These are phyloP conservation scores for Mucor irregularis DNA, from an alignment of 371 early-diverging fungal genomes.

Conservation along the genomic window DNA sequence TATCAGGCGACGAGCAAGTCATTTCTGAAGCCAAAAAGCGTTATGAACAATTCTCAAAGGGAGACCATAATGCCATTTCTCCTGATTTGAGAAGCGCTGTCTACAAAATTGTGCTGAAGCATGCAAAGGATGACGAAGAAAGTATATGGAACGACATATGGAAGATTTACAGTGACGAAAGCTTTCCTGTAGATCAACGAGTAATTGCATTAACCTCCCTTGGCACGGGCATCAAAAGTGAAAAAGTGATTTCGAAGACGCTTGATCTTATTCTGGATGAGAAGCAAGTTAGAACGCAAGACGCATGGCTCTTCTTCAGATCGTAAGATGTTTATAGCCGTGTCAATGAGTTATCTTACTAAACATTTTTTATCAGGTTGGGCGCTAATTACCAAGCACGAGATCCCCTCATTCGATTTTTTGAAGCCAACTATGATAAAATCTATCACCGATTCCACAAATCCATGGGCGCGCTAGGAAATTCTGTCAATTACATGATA, in stretches of 20 bases:
- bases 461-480: slow-evolving; percentile 72
- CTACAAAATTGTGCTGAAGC: slow-evolving; percentile 63
- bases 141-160: slow-evolving; percentile 60
- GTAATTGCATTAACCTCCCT: slow-evolving; percentile 67
- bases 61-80: slow-evolving; percentile 47
- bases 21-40: slow-evolving; percentile 12
- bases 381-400: slow-evolving; percentile 59
- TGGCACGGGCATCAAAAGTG: slow-evolving; percentile 62
- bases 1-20: slow-evolving; percentile 24
- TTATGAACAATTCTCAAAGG: slow-evolving; percentile 1
- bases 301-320: slow-evolving; percentile 64
- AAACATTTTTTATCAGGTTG: slow-evolving; percentile 21
- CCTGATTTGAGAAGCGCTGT: slow-evolving; percentile 75
- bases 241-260: slow-evolving; percentile 52
- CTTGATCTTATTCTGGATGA: slow-evolving; percentile 66
- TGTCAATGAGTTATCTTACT: too few relatives aligned
- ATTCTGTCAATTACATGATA: slow-evolving; percentile 62
- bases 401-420: slow-evolving; percentile 72
- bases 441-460: slow-evolving; percentile 67
- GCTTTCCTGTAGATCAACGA: slow-evolving; percentile 63
- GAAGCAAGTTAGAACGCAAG: slow-evolving; percentile 76
- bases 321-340: too few relatives aligned
- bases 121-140: slow-evolving; percentile 55
- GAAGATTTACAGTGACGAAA: slow-evolving; percentile 61
- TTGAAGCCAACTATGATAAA: slow-evolving; percentile 67